Evolutionary conservation across 2,329 filamentous ascomycete genomes (phyloP), one percentile per base, ranked within the genome.

Genomic region (Beauveria brongniartii): DNA sequence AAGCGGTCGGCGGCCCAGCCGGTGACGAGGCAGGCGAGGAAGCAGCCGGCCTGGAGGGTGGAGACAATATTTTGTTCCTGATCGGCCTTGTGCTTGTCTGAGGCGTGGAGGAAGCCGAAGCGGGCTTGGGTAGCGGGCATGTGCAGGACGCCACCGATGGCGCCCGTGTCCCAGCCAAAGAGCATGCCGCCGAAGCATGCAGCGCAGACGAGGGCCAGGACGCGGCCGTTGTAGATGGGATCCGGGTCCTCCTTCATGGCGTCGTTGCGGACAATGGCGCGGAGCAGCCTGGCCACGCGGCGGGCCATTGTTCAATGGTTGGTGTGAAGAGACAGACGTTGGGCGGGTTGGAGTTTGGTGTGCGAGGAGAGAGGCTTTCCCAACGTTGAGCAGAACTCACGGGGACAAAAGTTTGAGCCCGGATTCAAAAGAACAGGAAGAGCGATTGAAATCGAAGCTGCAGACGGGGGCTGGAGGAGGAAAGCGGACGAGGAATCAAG

Each of bases 171-270:
- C 76, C 76, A 78, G 48, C 77, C 77, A 55, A 78, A 78, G 30
- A 78, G 70, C 76, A 79, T 78, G 55, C 87, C 87, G 63, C 87
- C 87, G 63, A 88, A 90, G 72, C 86, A 89, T 46, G 84, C 78
- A 48, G 84, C 85, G 69, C 79, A 84, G 54, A 84, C 85, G 65
- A 88, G 77, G 61, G 79, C 79, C 64, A 87, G 83, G 30, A 87
- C 84, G 61, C 86, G 81, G 86, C 86, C 89, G 68, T 85, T 85
- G 73, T 89, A 89, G 62, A 89, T 85, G 69, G 88, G 82, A 22
- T 80, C 77, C 20, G 87, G 87, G 63, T 90, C 87, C 41, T 75
- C 73, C 68, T 81, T 85, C 82, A 90, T 89, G 50, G 88, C 83
- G 71, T 90, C 85, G 77, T 90, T 90, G 72, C 82, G 82, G 66